Evolutionary conservation across 352 stramenopile genomes (phyloP), one percentile per base, ranked within the genome.

Genomic region (Pythium pyrilobum): DNA sequence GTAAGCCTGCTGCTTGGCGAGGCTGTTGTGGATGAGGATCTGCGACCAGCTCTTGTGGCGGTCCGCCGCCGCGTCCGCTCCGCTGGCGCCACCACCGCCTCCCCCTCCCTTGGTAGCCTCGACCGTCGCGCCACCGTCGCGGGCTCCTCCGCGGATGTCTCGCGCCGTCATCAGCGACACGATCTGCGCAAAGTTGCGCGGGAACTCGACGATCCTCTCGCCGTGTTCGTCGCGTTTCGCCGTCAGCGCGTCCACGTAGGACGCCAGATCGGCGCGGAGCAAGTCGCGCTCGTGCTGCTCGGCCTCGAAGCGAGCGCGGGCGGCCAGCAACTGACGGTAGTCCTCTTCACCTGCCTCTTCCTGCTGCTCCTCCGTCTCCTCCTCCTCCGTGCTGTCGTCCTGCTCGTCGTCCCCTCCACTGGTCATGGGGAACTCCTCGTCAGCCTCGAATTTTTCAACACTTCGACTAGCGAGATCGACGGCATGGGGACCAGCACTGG

Each of bases 1-100:
- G 66, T 66, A 87, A 5, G 78, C 78, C 51, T 89, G 72, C 25
- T 89, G 75, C 38, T 85, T 87, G 21, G 72, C 70, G 24, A 89
- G 61, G 15, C 72, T 75, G 25, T 72, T 72, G 44, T 87, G 64
- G 24, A 87, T 78, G 10, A 89, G 72, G 5, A 89, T 67, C 5
- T 68, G 61, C 4, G 69, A 86, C 78, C 78, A 89, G 40, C 52
- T 84, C 27, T 72, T 68, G 8, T 64, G 68, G 5, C 32, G n/a
- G 28, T 66, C 43, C 8, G 7, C 15, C 11, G 11, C 12, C 12
- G 16, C 27, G 27, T 44, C 18, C 18, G 40, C 1, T 40, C 37
- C 50, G 10, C 7, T 47, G 34, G 44, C 52, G n/a, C n/a, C n/a
- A n/a, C n/a, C n/a, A n/a, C n/a, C n/a, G n/a, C n/a, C n/a, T n/a